phyloP scores from a whole-genome alignment of 2,329 filamentous ascomycete genomes.

The Helicocarpus griseus region DNA sequence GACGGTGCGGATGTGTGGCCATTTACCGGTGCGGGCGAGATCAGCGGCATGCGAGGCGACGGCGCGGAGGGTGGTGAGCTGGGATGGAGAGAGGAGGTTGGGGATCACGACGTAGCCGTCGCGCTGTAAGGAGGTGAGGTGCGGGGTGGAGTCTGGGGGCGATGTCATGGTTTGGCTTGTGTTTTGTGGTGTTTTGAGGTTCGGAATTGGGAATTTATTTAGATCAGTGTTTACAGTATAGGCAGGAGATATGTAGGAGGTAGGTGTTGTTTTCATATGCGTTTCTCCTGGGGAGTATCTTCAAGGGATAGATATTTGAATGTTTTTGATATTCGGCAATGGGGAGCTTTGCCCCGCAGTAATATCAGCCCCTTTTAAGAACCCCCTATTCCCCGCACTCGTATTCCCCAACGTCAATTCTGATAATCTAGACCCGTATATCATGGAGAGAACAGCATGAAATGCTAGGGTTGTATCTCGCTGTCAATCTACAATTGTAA shows the following conservation, averaged over 20 bases:
- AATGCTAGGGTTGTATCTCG: neutral
- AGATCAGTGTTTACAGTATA: neutral
- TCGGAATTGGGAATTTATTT: too few species aligned
- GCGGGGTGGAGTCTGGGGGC: constrained; percentile 18
- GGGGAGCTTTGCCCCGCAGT: neutral
- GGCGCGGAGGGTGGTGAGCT: constrained; percentile 50
- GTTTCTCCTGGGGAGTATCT: neutral
- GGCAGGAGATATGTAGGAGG: neutral
- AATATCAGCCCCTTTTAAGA: neutral
- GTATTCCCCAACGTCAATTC: neutral
- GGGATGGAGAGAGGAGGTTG: constrained; percentile 47
- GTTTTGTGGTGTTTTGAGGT: neutral
- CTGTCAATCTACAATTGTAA: neutral
- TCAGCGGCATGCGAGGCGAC: constrained; percentile 50
- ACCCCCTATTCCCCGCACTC: neutral
- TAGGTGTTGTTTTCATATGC: neutral
- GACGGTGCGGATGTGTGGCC: constrained; percentile 74
- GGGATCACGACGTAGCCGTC: constrained; percentile 71
- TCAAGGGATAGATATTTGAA: neutral
- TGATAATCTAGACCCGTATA: neutral
- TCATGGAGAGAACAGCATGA: too few species aligned
- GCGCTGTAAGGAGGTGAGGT: constrained; percentile 49
- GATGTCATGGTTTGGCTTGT: neutral
- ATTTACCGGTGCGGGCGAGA: constrained; percentile 58
- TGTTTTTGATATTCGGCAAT: neutral